Evolutionary conservation across 192 early-diverging fungal species (phyloP).

Genomic region (Entrophospora sp.): DNA sequence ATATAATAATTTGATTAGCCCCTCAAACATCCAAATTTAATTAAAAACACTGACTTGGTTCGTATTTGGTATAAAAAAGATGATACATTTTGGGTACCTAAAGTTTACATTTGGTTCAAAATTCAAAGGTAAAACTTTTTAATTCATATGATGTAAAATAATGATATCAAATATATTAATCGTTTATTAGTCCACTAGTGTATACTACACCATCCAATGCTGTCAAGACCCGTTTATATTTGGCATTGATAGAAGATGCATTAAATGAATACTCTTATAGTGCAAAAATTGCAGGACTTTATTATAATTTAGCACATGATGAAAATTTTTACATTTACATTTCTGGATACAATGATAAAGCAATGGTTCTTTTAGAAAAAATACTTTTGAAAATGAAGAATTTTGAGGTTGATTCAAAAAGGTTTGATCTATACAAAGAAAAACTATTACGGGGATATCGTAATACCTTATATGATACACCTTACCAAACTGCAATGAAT

Average conservation of each 20-base stretch:
- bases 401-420: slow-evolving; percentile 42
- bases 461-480: slow-evolving; percentile 61
- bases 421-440: slow-evolving; percentile 68
- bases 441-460: slow-evolving; percentile 50
- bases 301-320: slow-evolving; percentile 40
- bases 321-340: slow-evolving; percentile 52
- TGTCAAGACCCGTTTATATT: slow-evolving; percentile 23
- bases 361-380: slow-evolving; percentile 52
- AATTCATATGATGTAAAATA: no score
- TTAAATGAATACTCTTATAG: slow-evolving; percentile 36
- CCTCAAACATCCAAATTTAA: slow-evolving; percentile 37
- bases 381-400: slow-evolving; percentile 54
- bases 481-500: slow-evolving; percentile 58
- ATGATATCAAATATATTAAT: no score
- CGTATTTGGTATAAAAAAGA: slow-evolving; percentile 94
- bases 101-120: slow-evolving; percentile 60
- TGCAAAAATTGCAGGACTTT: slow-evolving; percentile 49
- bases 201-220: neutral
- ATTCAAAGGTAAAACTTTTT: no score
- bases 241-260: slow-evolving; percentile 27
- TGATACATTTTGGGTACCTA: slow-evolving; percentile 84
- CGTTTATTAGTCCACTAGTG: neutral
- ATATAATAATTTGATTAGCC: slow-evolving; percentile 5
- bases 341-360: slow-evolving; percentile 79
- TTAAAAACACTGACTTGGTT: slow-evolving; percentile 43